Percentiles rank a stretch among this genome's conserved stretches.
Conservation (phyloP, 2,329 filamentous ascomycete species). For the Aureobasidium subglaciale region DNA sequence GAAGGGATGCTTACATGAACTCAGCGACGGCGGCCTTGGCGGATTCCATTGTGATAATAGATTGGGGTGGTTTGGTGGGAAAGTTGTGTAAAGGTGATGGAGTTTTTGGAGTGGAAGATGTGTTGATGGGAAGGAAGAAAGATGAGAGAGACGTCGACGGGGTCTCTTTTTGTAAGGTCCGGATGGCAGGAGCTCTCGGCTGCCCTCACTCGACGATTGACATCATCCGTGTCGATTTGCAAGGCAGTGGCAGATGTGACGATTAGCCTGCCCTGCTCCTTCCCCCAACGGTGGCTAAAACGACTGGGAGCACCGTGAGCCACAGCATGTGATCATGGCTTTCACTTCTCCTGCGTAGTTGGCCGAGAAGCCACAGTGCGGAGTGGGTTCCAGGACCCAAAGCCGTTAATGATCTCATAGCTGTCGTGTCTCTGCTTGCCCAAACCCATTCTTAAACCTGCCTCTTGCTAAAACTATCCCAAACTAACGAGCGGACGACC, state of each 20-base stretch:
- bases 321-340: constrained; percentile 11
- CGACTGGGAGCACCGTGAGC: not conserved
- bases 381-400: not conserved
- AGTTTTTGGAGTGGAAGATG: constrained; percentile 6
- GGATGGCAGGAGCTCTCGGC: constrained; percentile 3
- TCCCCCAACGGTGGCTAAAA: constrained; percentile 7
- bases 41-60: constrained; percentile 49
- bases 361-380: not conserved
- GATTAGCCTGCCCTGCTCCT: constrained; percentile 5
- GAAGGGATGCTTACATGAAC: constrained; percentile 45
- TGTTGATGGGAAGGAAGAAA: constrained; percentile 7
- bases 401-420: constrained; percentile 4
- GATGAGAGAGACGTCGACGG: not conserved
- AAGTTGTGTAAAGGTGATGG: not conserved
- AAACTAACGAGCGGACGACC: not conserved
- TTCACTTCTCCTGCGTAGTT: not conserved
- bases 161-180: constrained; percentile 8
- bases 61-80: not conserved
- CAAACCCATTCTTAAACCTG: not conserved
- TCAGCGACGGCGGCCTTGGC: constrained; percentile 55
- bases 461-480: not conserved
- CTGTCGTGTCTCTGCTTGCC: constrained; percentile 4
- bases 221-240: constrained; percentile 6
- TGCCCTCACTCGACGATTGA: not conserved
- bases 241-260: constrained; percentile 6